Conservation (phyloP, 2,329 filamentous ascomycete genomes). For the Aspergillus awamori region DNA sequence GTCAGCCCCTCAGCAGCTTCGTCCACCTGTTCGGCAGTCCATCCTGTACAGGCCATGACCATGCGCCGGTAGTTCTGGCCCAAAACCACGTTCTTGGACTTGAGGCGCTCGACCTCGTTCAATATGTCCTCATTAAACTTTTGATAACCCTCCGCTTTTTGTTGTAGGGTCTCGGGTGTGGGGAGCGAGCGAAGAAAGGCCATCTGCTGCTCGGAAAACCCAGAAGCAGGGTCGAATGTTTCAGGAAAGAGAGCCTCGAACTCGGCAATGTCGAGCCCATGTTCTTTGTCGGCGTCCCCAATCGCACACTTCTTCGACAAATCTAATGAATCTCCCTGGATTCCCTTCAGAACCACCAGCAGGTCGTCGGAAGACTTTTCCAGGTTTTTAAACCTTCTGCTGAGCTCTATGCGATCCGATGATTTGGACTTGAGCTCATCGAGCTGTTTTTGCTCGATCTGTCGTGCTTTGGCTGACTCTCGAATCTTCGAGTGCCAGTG, state of each 20-base stretch:
- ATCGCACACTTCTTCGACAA: constrained; percentile 50
- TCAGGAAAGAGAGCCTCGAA: constrained; percentile 44
- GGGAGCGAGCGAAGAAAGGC: constrained; percentile 58
- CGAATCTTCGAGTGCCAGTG: constrained; percentile 78
- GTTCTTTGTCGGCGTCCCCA: constrained; percentile 53
- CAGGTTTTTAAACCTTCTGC: constrained; percentile 76
- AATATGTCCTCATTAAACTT: constrained; percentile 68
- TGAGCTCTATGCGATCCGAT: constrained; percentile 65
- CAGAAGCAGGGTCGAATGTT: constrained; percentile 45
- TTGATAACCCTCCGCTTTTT: constrained; percentile 70
- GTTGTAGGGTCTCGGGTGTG: constrained; percentile 62
- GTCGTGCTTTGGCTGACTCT: constrained; percentile 75
- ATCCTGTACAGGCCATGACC: constrained; percentile 81
- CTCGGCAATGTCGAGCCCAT: constrained; percentile 38
- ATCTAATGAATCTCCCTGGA: constrained; percentile 50
- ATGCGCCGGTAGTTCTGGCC: constrained; percentile 87
- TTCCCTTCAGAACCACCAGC: constrained; percentile 55
- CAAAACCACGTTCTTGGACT: constrained; percentile 78
- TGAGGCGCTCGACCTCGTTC: constrained; percentile 69
- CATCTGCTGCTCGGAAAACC: constrained; percentile 44
- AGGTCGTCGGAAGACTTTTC: constrained; percentile 73
- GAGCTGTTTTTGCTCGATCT: constrained; percentile 73
- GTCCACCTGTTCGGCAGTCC: constrained; percentile 78
- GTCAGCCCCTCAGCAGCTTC: constrained; percentile 76
- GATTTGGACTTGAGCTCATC: constrained; percentile 70